phyloP scores from a whole-genome alignment of 371 early-diverging fungal species.

The Mortierella sp. region DNA sequence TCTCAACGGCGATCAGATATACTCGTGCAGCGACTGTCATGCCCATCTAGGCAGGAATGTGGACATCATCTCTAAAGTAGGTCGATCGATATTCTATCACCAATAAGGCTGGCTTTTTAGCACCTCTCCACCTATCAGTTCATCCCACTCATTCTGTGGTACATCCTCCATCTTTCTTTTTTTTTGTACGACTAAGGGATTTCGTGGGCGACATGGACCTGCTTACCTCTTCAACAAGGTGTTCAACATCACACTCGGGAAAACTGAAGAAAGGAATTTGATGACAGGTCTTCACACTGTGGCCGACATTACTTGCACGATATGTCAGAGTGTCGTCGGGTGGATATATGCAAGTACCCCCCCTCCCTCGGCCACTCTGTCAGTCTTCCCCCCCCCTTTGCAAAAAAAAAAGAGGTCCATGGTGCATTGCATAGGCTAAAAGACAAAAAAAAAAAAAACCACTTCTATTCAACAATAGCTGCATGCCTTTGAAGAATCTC shows the following conservation, averaged over 20 bases:
- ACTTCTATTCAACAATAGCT: conserved; percentile 50
- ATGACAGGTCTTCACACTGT: conserved; percentile 86
- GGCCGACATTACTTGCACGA: conserved; percentile 74
- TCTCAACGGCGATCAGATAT: conserved; percentile 57
- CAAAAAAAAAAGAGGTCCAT: no score
- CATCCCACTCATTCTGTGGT: no score
- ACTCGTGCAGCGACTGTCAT: conserved; percentile 67
- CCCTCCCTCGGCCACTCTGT: no score
- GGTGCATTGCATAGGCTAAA: no score
- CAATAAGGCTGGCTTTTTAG: conserved; percentile 19
- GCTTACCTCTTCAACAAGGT: conserved; percentile 79
- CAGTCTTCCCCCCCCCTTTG: no score
- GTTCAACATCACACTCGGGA: conserved; percentile 71
- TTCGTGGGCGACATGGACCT: conserved; percentile 77
- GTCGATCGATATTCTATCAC: background rate
- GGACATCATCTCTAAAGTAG: conserved; percentile 71
- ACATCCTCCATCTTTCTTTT: no score
- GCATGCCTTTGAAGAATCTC: conserved; percentile 75
- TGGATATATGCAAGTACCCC: conserved; percentile 77
- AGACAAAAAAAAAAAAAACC: background rate
- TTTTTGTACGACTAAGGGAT: conserved; percentile 61
- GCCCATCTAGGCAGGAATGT: conserved; percentile 70
- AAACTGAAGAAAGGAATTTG: conserved; percentile 72
- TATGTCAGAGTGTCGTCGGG: conserved; percentile 77
- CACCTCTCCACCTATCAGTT: conserved; percentile 2